Evolutionary conservation across 2,329 filamentous ascomycete genomes (phyloP), one percentile per base, ranked within the genome.

Genomic region (Ceratocystis diversiconidia): DNA sequence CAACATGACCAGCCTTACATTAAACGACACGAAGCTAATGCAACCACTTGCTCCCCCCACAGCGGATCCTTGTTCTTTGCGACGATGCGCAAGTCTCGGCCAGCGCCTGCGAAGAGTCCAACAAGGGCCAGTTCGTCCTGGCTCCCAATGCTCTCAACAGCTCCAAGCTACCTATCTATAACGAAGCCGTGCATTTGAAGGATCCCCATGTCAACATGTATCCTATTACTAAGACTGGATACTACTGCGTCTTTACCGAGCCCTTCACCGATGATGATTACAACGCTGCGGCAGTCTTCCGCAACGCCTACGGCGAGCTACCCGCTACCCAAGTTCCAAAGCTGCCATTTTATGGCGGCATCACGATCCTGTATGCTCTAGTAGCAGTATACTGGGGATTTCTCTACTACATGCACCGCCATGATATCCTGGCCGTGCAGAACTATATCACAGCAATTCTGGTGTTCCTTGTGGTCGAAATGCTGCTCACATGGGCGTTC

Each of bases 391-490:
- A 91, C 75, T 99, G 94, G 94, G 90, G 84, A 8, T 96, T 96
- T 75, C 80, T 97, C 25, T 97, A 99, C 76, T 92, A 92, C 72
- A 91, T 96, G 75, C 90, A 99, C 74, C 84, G 92, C 67, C 85
- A 88, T 72, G 94, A 99, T 75, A 97, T 99, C 69, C 85, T 99
- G 72, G 88, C 95, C 17, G 94, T 99, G 1, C 94, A 99, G 76
- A 99, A 99, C 74, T 99, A 99, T 75, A 97, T 99, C 71, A 99
- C 94, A 0, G 92, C 94, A 8, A 99, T 97, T 68, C 80, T 99
- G 62, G 85, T 94, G 63, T 99, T 99, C 77, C 79, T 99, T 55
- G 90, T 97, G 17, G 77, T 97, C 17, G 94, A 99, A 75, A 96
- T 97, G 86, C 79, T 97, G 72, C 92, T 97, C 84, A 99, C 94